phyloP scores from a whole-genome alignment of 73 alveolate genomes.

The Blepharisma japonicum region DNA sequence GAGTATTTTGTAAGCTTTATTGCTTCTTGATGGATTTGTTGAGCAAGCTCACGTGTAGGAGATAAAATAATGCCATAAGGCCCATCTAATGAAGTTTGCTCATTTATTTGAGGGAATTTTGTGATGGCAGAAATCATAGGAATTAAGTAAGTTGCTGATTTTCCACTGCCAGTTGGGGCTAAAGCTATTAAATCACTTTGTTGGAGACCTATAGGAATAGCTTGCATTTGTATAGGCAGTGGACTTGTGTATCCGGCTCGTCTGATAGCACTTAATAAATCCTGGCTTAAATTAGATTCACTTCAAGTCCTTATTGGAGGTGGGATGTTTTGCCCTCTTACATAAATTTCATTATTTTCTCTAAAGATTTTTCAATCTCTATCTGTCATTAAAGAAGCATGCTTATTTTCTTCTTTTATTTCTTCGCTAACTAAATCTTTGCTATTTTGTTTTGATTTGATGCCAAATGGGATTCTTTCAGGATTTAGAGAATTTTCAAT shows the following conservation, averaged over 20 bases:
- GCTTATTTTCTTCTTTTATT: conserved; percentile 37
- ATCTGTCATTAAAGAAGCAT: conserved; percentile 47
- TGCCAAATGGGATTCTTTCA: not conserved
- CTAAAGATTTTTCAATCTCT: conserved; percentile 86
- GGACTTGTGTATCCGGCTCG: conserved; percentile 39
- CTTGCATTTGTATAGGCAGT: conserved; percentile 61
- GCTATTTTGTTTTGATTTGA: not conserved
- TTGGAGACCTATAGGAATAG: conserved; percentile 65
- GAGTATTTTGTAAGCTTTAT: conserved; percentile 49
- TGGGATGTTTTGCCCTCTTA: conserved; percentile 64
- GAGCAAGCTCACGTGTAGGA: conserved; percentile 97
- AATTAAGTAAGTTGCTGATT: conserved; percentile 85
- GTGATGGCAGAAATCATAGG: conserved; percentile 70
- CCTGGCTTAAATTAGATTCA: conserved; percentile 28
- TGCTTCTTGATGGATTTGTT: conserved; percentile 78
- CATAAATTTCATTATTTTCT: conserved; percentile 67
- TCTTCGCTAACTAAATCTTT: not conserved
- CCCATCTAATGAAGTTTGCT: conserved; percentile 58
- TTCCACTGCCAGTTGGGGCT: conserved; percentile 91
- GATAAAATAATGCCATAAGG: conserved; percentile 89
- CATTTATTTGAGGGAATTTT: conserved; percentile 72
- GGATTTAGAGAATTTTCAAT: conserved; percentile 36
- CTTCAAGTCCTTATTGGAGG: conserved; percentile 67
- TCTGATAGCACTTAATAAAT: not conserved
- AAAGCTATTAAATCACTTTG: conserved; percentile 76